These are phyloP conservation scores for Mucor piriformis DNA, from an alignment of 371 early-diverging fungal genomes.

Conservation along the genomic window DNA sequence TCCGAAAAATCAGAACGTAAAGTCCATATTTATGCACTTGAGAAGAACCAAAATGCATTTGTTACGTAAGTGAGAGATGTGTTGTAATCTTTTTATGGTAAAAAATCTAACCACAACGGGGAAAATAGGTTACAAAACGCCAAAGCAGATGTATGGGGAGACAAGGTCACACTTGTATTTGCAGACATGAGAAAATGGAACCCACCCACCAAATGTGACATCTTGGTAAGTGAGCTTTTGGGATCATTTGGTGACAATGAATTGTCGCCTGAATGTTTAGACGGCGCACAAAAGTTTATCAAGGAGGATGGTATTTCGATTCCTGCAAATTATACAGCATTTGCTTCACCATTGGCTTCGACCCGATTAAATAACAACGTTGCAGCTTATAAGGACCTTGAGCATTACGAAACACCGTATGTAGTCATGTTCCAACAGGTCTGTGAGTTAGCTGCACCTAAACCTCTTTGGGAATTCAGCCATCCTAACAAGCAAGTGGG, in stretches of 20 bases:
- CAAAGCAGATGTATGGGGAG: constrained; percentile 80
- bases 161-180: constrained; percentile 78
- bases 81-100: not conserved
- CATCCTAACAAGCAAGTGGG: constrained; percentile 67
- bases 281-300: constrained; percentile 86
- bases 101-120: not conserved
- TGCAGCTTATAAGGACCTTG: constrained; percentile 64
- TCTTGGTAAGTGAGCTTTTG: constrained; percentile 88
- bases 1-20: constrained; percentile 66
- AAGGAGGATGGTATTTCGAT: constrained; percentile 91
- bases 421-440: constrained; percentile 90
- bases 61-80: constrained; percentile 65
- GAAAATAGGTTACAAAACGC: constrained; percentile 69
- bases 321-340: constrained; percentile 82
- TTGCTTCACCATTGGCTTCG: constrained; percentile 85
- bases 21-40: constrained; percentile 83
- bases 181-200: constrained; percentile 91
- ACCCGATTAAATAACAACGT: constrained; percentile 74
- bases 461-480: constrained; percentile 80
- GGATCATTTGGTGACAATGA: constrained; percentile 98
- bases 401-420: constrained; percentile 85
- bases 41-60: constrained; percentile 95
- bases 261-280: constrained; percentile 95
- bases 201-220: constrained; percentile 82
- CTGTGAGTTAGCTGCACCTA: constrained; percentile 65